Base-by-base conservation (phyloP, 2,329 filamentous ascomycete genomes). In the Colletotrichum siamense region DNA sequence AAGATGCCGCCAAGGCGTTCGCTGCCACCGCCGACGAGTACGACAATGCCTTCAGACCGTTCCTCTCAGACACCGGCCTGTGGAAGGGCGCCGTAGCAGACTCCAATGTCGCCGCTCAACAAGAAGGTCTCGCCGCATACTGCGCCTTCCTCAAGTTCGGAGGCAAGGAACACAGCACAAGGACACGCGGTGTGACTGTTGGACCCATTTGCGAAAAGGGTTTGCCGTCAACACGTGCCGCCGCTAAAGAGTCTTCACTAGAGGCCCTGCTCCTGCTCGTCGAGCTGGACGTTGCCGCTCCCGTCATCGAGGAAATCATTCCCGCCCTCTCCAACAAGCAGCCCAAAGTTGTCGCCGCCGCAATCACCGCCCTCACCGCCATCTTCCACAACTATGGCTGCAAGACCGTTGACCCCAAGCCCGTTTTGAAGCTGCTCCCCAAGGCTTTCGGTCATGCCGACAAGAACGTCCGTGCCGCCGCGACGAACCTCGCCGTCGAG, bases 401-500 rank as follows among this genome's bases (percentile, higher is more conserved):
- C 88, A 98, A 98, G 86, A 92, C 95, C 22, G 94, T 97, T 66
- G 97, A 99, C 82, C 95, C 98, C 5, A 98, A 99, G 83, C 94
- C 95, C 3, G 93, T 98, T 24, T 90, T 99, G 76, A 99, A 99
- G 83, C 87, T 91, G 13, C 88, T 99, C 3, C 96, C 97, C 5
- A 98, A 98, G 83, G 94, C 94, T 3, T 99, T 98, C 82, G 95
- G 95, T 24, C 97, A 99, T 83, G 96, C 97, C 36, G 97, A 99
- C 89, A 99, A 99, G 86, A 99, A 99, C 83, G 95, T 99, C 18
- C 94, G 97, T 85, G 96, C 96, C 5, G 97, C 98, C 84, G 96
- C 96, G 32, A 97, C 97, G 63, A 96, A 94, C 80, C 88, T 99
- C 73, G 94, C 96, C 0, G 95, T 98, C 64, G 98, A 99, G 83